These are phyloP conservation scores for Arabis alpina DNA, from an alignment of 345 rosid genomes.

Conservation along the genomic window DNA sequence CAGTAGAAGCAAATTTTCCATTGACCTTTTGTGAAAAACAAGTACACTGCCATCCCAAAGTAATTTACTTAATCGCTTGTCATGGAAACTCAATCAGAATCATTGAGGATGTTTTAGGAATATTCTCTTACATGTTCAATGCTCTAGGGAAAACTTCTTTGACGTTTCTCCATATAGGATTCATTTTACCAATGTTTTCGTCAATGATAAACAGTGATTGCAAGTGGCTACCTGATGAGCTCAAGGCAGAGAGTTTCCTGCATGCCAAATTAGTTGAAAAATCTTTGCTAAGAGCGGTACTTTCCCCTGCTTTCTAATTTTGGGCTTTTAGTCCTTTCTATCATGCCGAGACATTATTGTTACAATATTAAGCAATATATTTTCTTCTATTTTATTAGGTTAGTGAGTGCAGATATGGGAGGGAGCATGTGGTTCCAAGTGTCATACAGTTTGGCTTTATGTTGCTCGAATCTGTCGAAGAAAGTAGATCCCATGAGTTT, in stretches of 20 bases:
- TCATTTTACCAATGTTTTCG: constrained; percentile 20
- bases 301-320: constrained; percentile 27
- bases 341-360: neutral
- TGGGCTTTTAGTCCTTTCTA: constrained; percentile 10
- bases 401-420: constrained; percentile 70
- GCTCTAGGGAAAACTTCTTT: constrained; percentile 7
- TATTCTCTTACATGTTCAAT: neutral
- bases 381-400: constrained; percentile 51
- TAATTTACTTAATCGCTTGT: too few species aligned
- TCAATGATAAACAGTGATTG: constrained; percentile 57
- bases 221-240: constrained; percentile 67
- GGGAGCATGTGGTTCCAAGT: constrained; percentile 83
- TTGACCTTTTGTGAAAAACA: neutral
- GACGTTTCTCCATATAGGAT: neutral
- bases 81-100: too few species aligned
- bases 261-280: constrained; percentile 61
- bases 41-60: too few species aligned
- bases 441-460: constrained; percentile 70
- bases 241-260: constrained; percentile 58
- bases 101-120: neutral
- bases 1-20: neutral
- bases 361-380: constrained; percentile 3
- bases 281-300: constrained; percentile 75
- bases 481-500: constrained; percentile 40
- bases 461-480: constrained; percentile 70